Evolutionary conservation across 1,284 basidiomycete genomes (phyloP).

Genomic region (Cutaneotrichosporon spelunceum): DNA sequence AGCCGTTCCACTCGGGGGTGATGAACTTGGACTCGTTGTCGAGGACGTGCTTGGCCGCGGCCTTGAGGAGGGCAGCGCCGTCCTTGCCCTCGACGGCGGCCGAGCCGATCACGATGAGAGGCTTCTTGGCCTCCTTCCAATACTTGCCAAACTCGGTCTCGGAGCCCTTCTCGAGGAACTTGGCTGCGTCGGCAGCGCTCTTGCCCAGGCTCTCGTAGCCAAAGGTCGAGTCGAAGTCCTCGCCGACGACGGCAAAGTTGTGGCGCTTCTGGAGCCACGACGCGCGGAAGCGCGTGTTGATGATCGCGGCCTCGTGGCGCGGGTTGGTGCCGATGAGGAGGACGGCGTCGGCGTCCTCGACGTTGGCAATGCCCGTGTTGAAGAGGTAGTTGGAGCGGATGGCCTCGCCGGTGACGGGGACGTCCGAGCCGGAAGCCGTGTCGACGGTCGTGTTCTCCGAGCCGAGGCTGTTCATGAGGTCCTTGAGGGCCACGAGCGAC

Average conservation of each 20-base stretch:
- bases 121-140: conserved; percentile 88
- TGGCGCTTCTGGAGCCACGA: conserved; percentile 82
- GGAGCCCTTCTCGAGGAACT: conserved; percentile 72
- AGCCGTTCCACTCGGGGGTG: conserved; percentile 92
- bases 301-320: conserved; percentile 92
- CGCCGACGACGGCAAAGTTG: conserved; percentile 86
- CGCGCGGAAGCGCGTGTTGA: conserved; percentile 96
- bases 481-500: conserved; percentile 88
- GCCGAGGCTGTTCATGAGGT: conserved; percentile 87
- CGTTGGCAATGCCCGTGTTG: conserved; percentile 88
- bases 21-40: conserved; percentile 71
- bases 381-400: conserved; percentile 95
- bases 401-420: conserved; percentile 79
- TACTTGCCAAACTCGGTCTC: conserved; percentile 68
- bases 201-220: conserved; percentile 88
- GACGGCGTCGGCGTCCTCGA: conserved; percentile 89
- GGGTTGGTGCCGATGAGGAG: conserved; percentile 96
- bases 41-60: conserved; percentile 76
- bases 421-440: conserved; percentile 62
- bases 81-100: conserved; percentile 82
- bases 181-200: conserved; percentile 71
- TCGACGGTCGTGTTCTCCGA: conserved; percentile 92
- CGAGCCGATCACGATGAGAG: conserved; percentile 90
- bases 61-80: conserved; percentile 73
- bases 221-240: conserved; percentile 87